Evolutionary conservation across 495 filamentous ascomycete genomes (phyloP).

Genomic region (Xylaria palmicola): DNA sequence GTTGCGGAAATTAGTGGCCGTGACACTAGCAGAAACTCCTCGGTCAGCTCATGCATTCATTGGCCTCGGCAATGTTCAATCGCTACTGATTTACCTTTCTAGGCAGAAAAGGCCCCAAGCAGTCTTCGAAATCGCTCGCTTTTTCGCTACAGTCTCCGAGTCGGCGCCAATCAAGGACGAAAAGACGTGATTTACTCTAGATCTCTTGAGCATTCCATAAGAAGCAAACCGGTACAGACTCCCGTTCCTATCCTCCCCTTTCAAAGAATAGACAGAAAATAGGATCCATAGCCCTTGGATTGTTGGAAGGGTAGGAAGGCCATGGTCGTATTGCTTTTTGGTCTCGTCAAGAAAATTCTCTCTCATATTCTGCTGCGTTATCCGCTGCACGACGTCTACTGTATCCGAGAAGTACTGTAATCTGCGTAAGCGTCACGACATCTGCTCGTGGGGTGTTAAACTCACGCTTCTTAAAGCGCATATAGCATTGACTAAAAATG

Average conservation of each 20-base stretch:
- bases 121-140: constrained; percentile 12
- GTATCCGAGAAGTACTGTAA: constrained; percentile 13
- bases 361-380: constrained; percentile 6
- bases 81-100: constrained; percentile 14
- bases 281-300: constrained; percentile 18
- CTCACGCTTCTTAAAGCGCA: constrained; percentile 44
- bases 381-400: neutral
- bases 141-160: constrained; percentile 1
- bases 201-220: constrained; percentile 19
- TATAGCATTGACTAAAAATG: constrained; percentile 55
- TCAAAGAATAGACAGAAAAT: constrained; percentile 12
- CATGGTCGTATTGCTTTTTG: constrained; percentile 16
- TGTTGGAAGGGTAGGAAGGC: constrained; percentile 3
- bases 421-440: neutral
- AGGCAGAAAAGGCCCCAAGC: constrained; percentile 17
- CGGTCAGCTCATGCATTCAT: neutral
- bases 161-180: constrained; percentile 1
- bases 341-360: constrained; percentile 17
- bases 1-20: neutral
- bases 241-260: constrained; percentile 18
- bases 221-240: constrained; percentile 21
- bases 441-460: neutral
- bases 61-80: neutral
- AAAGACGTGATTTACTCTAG: constrained; percentile 6
- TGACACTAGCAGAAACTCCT: neutral